These are phyloP conservation scores for Parachlorella kessleri DNA, from an alignment of 139 green algal species.

Conservation along the genomic window DNA sequence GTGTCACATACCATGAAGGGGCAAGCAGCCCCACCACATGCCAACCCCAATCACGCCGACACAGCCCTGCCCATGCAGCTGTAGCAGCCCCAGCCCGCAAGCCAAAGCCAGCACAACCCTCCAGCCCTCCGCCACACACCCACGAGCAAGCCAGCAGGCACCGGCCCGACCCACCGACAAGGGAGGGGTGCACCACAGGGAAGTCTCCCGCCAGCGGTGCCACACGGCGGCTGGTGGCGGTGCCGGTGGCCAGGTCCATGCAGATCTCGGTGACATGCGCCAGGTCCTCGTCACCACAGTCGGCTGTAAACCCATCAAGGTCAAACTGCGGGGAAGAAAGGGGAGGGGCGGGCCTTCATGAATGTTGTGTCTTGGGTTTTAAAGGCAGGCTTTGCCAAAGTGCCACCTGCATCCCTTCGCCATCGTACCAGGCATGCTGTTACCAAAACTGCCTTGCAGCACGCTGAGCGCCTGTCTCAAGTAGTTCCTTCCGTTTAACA, in stretches of 20 bases:
- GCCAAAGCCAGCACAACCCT: too few species aligned
- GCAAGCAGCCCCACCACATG: too few species aligned
- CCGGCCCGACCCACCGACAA: conserved; percentile 11
- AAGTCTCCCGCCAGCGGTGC: conserved; percentile 58
- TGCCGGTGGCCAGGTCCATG: conserved; percentile 53
- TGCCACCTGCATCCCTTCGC: too few species aligned
- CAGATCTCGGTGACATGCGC: conserved; percentile 38
- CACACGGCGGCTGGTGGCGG: conserved; percentile 21
- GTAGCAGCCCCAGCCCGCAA: too few species aligned
- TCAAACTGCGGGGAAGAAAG: conserved; percentile 24
- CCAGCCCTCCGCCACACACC: background rate
- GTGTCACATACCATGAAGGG: background rate
- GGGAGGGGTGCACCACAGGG: conserved; percentile 39
- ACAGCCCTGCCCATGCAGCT: too few species aligned
- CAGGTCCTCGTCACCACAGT: background rate
- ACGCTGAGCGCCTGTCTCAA: background rate
- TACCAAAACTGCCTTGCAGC: background rate
- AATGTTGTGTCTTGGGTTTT: too few species aligned
- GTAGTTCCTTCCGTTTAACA: background rate
- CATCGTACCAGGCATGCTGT: too few species aligned
- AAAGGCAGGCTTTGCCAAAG: background rate
- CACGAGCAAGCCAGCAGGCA: background rate
- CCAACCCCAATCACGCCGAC: too few species aligned
- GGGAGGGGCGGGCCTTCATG: background rate
- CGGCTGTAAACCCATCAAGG: conserved; percentile 34